Base-by-base conservation (phyloP, 768 basidiomycete species). In the Dioszegia crocea region DNA sequence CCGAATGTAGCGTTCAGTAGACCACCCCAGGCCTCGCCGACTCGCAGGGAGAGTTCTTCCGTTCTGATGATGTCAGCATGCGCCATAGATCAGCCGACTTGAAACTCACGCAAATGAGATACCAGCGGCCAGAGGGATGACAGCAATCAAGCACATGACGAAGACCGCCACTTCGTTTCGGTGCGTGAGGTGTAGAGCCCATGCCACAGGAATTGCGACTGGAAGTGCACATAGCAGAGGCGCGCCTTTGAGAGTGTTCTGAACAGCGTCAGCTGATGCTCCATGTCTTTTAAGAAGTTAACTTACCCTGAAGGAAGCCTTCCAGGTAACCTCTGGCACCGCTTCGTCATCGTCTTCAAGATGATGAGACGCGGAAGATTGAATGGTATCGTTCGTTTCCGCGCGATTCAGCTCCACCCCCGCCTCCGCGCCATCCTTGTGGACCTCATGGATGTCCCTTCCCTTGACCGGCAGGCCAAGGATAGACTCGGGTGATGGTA, bases 161-260 rank as follows among this genome's bases (percentile, higher is more conserved):
- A 83, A 84, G 46, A 80, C 73, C 39, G 81, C 81, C 12, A 80
- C 75, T 45, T 74, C 78, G 45, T 60, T 58, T 23, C 67, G 65
- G 31, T 73, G 62, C 9, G 68, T 59, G 66, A 74, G 80, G 62
- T 82, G 79, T 47, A 83, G 69, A 2, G 79, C 80, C 81, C 82
- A 75, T 23, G 81, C 80, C 51, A 83, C 74, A 1, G 83, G 82
- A 44, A 83, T 81, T 62, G 81, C 80, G 2, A 81, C 43, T 43
- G 82, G 72, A 23, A 64, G 57, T 10, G 54, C 53, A n/a, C 45
- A 59, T 17, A 71, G 30, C 11, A 62, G 39, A 1, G 66, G 66
- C 19, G 57, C 53, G 17, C 57, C 40, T 43, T 62, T 65, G 62
- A 71, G 54, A 17, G 66, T 67, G 48, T 65, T 67, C 69, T 71